A percentile compares a stretch with the other conserved stretches of the same genome.
These are phyloP conservation scores for Liriodendron chinense DNA, from an alignment of 164 flowering plant species.

Conservation along the genomic window DNA sequence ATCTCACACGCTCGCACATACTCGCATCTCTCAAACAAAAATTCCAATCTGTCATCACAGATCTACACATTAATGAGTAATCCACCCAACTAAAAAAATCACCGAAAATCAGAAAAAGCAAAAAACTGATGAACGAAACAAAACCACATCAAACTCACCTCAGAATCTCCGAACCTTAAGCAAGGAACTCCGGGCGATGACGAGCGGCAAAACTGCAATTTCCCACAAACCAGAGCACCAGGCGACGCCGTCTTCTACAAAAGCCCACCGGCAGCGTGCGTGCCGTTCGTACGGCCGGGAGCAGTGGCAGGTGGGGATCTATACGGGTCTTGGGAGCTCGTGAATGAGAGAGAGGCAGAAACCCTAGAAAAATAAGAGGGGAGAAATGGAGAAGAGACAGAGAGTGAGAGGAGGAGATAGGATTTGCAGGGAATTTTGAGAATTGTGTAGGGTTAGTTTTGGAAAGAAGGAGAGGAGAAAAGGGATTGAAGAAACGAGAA, in stretches of 20 bases:
- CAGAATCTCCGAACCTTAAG: neutral
- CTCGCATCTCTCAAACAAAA: neutral
- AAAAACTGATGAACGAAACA: no score
- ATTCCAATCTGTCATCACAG: neutral
- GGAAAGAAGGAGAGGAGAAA: neutral
- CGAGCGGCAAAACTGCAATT: neutral
- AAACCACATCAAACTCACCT: neutral
- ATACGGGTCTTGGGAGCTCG: neutral
- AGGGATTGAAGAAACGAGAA: neutral
- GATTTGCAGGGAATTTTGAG: neutral
- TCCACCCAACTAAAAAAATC: neutral
- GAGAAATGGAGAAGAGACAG: neutral
- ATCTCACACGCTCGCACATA: neutral
- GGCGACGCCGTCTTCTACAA: neutral
- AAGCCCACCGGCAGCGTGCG: neutral
- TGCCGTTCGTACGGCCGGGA: neutral
- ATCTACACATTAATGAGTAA: neutral
- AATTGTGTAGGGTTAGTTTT: neutral
- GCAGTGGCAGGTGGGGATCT: neutral
- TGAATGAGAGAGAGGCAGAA: neutral
- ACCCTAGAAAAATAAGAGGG: neutral
- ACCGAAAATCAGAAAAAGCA: neutral
- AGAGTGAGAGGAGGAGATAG: neutral
- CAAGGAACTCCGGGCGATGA: neutral
- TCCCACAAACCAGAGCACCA: neutral